A percentile compares a stretch with the other conserved stretches of the same genome.
These are phyloP conservation scores for Emiliania huxleyi DNA, from an alignment of 78 protist species.

Conservation along the genomic window DNA sequence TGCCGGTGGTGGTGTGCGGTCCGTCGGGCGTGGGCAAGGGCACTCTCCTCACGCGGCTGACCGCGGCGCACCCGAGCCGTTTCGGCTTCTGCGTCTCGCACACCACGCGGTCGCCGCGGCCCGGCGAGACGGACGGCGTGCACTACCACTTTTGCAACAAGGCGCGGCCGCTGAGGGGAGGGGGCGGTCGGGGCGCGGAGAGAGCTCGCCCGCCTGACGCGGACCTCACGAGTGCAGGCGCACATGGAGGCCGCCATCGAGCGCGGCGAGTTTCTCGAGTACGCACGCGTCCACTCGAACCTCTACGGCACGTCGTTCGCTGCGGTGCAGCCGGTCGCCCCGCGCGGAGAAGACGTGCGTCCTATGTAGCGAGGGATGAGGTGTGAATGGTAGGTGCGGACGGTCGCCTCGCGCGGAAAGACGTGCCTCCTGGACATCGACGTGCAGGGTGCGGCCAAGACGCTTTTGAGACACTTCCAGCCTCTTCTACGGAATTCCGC, in stretches of 20 bases:
- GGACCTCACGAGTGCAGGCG: no score
- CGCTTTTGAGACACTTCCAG: no score
- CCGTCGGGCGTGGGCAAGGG: conserved; percentile 83
- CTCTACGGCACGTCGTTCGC: conserved; percentile 69
- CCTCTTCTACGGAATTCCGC: no score
- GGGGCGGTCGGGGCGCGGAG: no score
- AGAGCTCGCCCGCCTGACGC: no score
- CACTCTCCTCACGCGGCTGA: conserved; percentile 59
- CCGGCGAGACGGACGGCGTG: conserved; percentile 70
- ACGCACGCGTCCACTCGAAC: conserved; percentile 67
- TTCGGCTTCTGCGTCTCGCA: conserved; percentile 75
- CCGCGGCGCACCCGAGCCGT: conserved; percentile 30
- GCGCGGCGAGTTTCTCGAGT: conserved; percentile 59
- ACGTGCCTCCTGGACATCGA: neutral
- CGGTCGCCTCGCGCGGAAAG: conserved; percentile 22
- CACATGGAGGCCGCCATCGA: neutral
- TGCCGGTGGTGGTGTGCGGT: conserved; percentile 55
- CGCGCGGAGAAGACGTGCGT: conserved; percentile 33
- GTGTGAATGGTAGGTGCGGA: no score
- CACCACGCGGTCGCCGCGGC: conserved; percentile 64
- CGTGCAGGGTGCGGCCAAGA: no score
- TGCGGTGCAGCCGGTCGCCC: conserved; percentile 49
- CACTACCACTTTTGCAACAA: conserved; percentile 59
- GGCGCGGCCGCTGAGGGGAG: no score
- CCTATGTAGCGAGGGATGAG: no score